These are phyloP conservation scores for Saururus chinensis DNA, from an alignment of 164 flowering plant genomes.

Conservation along the genomic window DNA sequence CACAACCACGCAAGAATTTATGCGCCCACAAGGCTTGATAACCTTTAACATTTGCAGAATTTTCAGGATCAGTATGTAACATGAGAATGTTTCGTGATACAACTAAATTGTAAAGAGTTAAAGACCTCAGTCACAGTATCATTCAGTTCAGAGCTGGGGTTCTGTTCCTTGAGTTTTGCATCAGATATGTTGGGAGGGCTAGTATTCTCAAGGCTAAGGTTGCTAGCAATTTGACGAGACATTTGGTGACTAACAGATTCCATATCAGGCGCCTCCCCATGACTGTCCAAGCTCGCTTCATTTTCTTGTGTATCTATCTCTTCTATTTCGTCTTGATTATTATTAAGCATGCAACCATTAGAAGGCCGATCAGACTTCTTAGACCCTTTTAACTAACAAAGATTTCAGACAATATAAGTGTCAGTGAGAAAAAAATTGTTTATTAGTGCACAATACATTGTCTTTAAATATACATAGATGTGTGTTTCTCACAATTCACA, in stretches of 20 bases:
- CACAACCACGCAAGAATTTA: constrained; percentile 78
- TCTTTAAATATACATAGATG: neutral
- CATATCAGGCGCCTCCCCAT: constrained; percentile 31
- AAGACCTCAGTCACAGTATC: constrained; percentile 55
- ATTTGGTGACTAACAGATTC: constrained; percentile 31
- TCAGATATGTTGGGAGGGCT: constrained; percentile 18
- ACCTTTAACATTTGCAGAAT: constrained; percentile 28
- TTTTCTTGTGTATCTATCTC: constrained; percentile 15
- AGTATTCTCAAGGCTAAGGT: constrained; percentile 21
- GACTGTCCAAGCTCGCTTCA: constrained; percentile 19
- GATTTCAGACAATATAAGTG: constrained; percentile 1
- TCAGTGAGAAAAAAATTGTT: neutral
- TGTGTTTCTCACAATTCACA: no score
- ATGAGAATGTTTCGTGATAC: neutral
- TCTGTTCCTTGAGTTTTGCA: constrained; percentile 19
- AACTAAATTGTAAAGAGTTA: constrained; percentile 1
- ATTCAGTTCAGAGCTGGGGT: constrained; percentile 19
- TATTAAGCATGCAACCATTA: constrained; percentile 18
- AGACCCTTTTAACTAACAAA: constrained; percentile 36
- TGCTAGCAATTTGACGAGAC: constrained; percentile 26
- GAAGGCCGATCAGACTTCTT: constrained; percentile 30
- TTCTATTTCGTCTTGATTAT: constrained; percentile 18
- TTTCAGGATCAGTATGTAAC: neutral
- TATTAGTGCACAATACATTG: neutral
- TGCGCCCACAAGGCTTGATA: constrained; percentile 94